These are phyloP conservation scores for Aspergillus sojae DNA, from an alignment of 2,329 filamentous ascomycete species.

Conservation along the genomic window DNA sequence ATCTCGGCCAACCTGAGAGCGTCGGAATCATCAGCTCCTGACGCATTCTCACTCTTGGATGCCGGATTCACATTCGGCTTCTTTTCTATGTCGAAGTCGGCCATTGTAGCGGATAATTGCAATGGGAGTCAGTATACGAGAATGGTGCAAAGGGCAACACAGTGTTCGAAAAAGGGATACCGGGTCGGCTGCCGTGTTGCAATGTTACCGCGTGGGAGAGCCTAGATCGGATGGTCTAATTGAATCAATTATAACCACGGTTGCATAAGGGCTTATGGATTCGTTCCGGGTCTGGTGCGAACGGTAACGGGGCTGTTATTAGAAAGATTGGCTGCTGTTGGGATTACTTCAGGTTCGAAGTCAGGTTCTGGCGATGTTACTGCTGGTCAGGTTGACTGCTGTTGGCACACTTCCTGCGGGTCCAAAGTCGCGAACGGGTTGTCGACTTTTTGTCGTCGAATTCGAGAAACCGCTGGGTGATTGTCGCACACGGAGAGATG, in stretches of 20 bases:
- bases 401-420: slow-evolving; percentile 9
- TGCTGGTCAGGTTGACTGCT: slow-evolving; percentile 15
- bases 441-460: background rate
- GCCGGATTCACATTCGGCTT: slow-evolving; percentile 21
- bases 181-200: slow-evolving; percentile 12
- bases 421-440: slow-evolving; percentile 15
- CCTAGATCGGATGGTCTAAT: slow-evolving; percentile 8
- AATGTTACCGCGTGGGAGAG: slow-evolving; percentile 13
- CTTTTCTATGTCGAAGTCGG: slow-evolving; percentile 23
- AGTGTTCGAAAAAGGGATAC: slow-evolving; percentile 1
- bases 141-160: slow-evolving; percentile 19
- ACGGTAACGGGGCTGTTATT: slow-evolving; percentile 11
- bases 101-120: slow-evolving; percentile 17
- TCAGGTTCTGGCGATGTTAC: slow-evolving; percentile 9
- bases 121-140: slow-evolving; percentile 1
- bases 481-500: slow-evolving; percentile 13
- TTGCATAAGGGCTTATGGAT: slow-evolving; percentile 17
- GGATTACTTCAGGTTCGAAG: background rate
- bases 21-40: slow-evolving; percentile 34
- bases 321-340: slow-evolving; percentile 15
- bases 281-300: slow-evolving; percentile 7
- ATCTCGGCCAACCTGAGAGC: slow-evolving; percentile 49
- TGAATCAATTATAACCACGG: slow-evolving; percentile 11
- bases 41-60: slow-evolving; percentile 15
- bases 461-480: background rate